phyloP scores from a whole-genome alignment of 768 basidiomycete genomes.

The Heimioporus sp. region DNA sequence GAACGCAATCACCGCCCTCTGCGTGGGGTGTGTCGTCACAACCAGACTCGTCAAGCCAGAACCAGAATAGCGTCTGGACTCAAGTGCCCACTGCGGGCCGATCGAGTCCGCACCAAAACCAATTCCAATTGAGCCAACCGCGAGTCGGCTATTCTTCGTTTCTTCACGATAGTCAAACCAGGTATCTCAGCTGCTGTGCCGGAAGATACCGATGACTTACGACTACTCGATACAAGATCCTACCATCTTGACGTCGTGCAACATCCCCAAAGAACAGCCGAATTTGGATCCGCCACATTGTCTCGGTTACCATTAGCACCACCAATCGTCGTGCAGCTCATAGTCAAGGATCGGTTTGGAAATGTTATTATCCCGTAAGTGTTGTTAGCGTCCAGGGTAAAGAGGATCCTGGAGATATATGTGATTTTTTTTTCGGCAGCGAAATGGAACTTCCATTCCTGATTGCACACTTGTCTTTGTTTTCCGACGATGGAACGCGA shows the following conservation, averaged over 20 bases:
- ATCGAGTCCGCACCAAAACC: conserved; percentile 36
- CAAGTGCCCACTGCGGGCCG: conserved; percentile 25
- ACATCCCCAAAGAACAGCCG: conserved; percentile 78
- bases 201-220: conserved; percentile 17
- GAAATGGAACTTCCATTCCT: conserved; percentile 87
- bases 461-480: conserved; percentile 77
- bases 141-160: conserved; percentile 60
- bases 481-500: conserved; percentile 62
- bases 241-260: conserved; percentile 87
- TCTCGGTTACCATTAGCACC: conserved; percentile 84
- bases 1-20: conserved; percentile 46
- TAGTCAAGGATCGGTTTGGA: conserved; percentile 68
- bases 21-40: conserved; percentile 38
- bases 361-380: conserved; percentile 79
- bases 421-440: conserved; percentile 40
- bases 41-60: conserved; percentile 30
- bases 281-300: conserved; percentile 70
- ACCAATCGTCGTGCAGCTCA: conserved; percentile 78
- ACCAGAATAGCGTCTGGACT: conserved; percentile 26
- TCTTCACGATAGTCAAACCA: conserved; percentile 50
- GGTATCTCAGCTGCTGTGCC: conserved; percentile 37
- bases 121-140: conserved; percentile 41
- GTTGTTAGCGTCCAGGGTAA: conserved; percentile 17
- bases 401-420: conserved; percentile 20
- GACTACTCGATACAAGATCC: conserved; percentile 38